Percentiles rank a stretch among this genome's conserved stretches.
Conservation (phyloP, 352 stramenopile genomes). For the Globisporangium ultimum region DNA sequence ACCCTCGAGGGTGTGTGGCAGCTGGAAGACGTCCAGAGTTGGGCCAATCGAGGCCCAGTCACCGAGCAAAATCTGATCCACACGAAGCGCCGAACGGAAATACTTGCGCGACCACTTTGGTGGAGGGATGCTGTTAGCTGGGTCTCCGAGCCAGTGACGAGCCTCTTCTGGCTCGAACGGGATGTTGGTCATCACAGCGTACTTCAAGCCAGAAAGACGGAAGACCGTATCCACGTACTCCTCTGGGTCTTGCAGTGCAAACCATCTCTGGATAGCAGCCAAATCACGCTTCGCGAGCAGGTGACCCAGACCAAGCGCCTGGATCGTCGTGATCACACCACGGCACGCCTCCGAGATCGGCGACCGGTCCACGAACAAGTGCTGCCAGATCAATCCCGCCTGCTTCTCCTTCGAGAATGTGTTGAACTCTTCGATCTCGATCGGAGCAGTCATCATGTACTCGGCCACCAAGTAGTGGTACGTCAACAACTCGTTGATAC, state of each 20-base stretch:
- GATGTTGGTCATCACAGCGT: conserved; percentile 96
- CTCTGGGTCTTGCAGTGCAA: conserved; percentile 61
- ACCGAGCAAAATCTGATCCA: conserved; percentile 89
- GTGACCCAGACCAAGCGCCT: conserved; percentile 64
- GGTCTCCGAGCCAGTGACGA: conserved; percentile 49
- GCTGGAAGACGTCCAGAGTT: conserved; percentile 46
- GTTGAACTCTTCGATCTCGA: conserved; percentile 81
- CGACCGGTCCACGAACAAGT: conserved; percentile 86
- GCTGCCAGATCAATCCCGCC: conserved; percentile 88
- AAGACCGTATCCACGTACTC: conserved; percentile 82
- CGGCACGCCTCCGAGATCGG: conserved; percentile 90
- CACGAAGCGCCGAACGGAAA: conserved; percentile 88
- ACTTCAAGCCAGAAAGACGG: conserved; percentile 66
- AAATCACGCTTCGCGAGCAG: conserved; percentile 77
- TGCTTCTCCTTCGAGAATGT: conserved; percentile 71
- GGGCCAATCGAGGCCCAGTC: conserved; percentile 77
- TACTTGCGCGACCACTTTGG: conserved; percentile 54
- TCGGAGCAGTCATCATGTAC: conserved; percentile 88
- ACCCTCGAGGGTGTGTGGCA: conserved; percentile 73
- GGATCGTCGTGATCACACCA: conserved; percentile 88
- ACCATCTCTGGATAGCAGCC: conserved; percentile 77
- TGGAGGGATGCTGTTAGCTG: conserved; percentile 31
- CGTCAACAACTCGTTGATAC: conserved; percentile 92
- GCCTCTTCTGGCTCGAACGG: conserved; percentile 72
- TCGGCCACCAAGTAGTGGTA: conserved; percentile 96